Base-by-base conservation (phyloP, 768 basidiomycete genomes). In the Mycena crocata region DNA sequence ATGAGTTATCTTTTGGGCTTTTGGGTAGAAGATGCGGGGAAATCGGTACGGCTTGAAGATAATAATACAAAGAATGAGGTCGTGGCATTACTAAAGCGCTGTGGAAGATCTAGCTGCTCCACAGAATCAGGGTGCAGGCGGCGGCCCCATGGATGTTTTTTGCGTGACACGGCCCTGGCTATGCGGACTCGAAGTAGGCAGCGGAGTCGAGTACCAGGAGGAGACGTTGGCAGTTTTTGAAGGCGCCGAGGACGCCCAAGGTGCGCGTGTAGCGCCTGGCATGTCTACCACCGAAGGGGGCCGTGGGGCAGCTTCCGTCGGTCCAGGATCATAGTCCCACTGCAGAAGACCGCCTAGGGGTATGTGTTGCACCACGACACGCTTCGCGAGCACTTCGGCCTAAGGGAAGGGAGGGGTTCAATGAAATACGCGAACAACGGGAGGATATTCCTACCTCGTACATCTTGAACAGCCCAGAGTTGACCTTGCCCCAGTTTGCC, bases 351-450 rank as follows among this genome's bases (percentile, higher is more conserved):
- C 93, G 23, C 95, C 96, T 26, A 98, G 84, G 10, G 93, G 92
- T 52, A 98, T 82, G 75, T 98, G 96, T 76, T 99, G 96, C 5
- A 98, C 94, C 6, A 98, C 97, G n/a, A 98, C 96, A 19, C 93
- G 87, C 78, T 98, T 98, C 19, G 91, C 90, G 44, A 98, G 82
- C 15, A 98, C 96, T 78, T 99, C 97, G 9, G 90, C 95, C 88
- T 94, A n/a, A n/a, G n/a, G n/a, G 60, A 42, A 2, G 26, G 23
- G 32, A 15, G 3, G 42, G 19, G 28, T 31, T 64, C 14, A 57
- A 66, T 58, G 39, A n/a, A 2, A 50, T 55, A 21, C 15, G 44
- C 45, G 46, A 24, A n/a, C 19, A 6, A 35, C 17, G 4, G 39
- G 52, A 32, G 39, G 85, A 75, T 73, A 21, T 8, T 10, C 14